Percentiles rank a stretch among this genome's conserved stretches.
phyloP scores from a whole-genome alignment of 306 rosid species.

The Pterocarpus macrocarpus region DNA sequence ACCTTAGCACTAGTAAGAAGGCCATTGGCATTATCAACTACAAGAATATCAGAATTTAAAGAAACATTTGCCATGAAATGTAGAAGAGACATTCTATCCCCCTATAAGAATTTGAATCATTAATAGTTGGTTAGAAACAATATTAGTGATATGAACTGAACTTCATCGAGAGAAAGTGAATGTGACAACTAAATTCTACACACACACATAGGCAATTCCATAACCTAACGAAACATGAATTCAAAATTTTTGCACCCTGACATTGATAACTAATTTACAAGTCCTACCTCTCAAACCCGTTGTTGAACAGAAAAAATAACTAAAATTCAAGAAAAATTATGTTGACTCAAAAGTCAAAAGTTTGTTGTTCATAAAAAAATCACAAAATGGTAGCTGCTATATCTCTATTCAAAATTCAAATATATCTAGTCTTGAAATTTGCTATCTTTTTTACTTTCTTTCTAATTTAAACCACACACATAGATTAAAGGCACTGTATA shows the following conservation, averaged over 20 bases:
- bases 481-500: constrained; percentile 8
- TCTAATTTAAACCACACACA: constrained; percentile 23
- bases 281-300: constrained; percentile 6
- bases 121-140: constrained; percentile 33
- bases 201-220: neutral
- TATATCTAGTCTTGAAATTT: neutral
- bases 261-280: constrained; percentile 2
- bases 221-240: constrained; percentile 7
- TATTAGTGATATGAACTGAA: constrained; percentile 17
- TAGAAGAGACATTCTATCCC: constrained; percentile 84
- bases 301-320: neutral
- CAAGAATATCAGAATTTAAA: constrained; percentile 83
- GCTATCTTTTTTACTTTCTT: neutral
- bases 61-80: constrained; percentile 85
- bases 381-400: constrained; percentile 17
- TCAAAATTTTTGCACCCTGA: constrained; percentile 20
- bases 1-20: constrained; percentile 92
- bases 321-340: neutral
- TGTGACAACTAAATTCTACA: neutral
- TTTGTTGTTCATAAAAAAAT: constrained; percentile 9
- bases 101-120: constrained; percentile 77
- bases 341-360: constrained; percentile 15
- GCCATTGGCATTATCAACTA: constrained; percentile 88
- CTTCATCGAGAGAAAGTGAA: constrained; percentile 7
- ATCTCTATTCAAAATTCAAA: constrained; percentile 18